A percentile compares a stretch with the other conserved stretches of the same genome.
These are phyloP conservation scores for Colletotrichum theobromicola DNA, from an alignment of 2,329 filamentous ascomycete genomes.

Conservation along the genomic window DNA sequence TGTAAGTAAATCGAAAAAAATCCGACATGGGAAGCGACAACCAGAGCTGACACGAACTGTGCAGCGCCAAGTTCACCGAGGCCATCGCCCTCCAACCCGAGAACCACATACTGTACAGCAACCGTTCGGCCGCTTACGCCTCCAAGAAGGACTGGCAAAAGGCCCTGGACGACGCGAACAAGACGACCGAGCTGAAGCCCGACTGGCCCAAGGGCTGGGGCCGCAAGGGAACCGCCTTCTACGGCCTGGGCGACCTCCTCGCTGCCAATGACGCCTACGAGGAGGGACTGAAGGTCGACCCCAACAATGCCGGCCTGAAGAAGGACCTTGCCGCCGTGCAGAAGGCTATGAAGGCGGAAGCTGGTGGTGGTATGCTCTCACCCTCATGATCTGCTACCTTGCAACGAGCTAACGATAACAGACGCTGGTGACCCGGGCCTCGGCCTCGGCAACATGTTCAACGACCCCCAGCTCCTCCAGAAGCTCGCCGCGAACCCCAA, in stretches of 20 bases:
- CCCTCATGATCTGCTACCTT: too few species aligned
- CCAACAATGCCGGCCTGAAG: slow-evolving; percentile 91
- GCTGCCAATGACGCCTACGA: slow-evolving; percentile 90
- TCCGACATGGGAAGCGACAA: background rate
- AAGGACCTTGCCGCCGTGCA: slow-evolving; percentile 84
- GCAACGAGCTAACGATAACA: slow-evolving; percentile 5
- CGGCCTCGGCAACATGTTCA: slow-evolving; percentile 92
- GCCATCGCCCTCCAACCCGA: slow-evolving; percentile 86
- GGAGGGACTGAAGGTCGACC: slow-evolving; percentile 91
- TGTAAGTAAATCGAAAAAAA: slow-evolving; percentile 65
- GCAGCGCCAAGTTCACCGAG: slow-evolving; percentile 90
- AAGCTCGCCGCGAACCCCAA: slow-evolving; percentile 96
- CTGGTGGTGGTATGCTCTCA: slow-evolving; percentile 29
- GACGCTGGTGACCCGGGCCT: slow-evolving; percentile 68
- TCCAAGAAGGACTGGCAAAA: slow-evolving; percentile 88
- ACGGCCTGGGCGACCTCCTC: slow-evolving; percentile 85
- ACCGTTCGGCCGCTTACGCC: slow-evolving; percentile 86
- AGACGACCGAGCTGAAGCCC: slow-evolving; percentile 92
- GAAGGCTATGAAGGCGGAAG: slow-evolving; percentile 84
- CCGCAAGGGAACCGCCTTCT: slow-evolving; percentile 88
- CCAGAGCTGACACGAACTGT: slow-evolving; percentile 22
- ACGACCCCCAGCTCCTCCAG: slow-evolving; percentile 84
- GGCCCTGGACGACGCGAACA: slow-evolving; percentile 87
- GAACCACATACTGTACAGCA: slow-evolving; percentile 98
- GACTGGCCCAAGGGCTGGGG: slow-evolving; percentile 99